A percentile compares a stretch with the other conserved stretches of the same genome.
Conservation (phyloP, 257 asterid species). For the Catharanthus roseus region DNA sequence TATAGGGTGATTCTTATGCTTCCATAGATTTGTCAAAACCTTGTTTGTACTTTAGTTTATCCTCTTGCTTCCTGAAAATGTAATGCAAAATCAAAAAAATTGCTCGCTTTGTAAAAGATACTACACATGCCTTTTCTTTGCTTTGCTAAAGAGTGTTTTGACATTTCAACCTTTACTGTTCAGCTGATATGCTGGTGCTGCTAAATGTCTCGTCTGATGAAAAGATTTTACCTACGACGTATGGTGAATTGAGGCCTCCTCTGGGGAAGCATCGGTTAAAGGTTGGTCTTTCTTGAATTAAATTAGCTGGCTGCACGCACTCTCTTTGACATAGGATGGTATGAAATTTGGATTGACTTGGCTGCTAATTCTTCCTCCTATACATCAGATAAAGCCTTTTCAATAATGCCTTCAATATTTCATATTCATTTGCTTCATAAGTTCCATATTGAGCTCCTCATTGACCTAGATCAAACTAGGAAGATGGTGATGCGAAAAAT, state of each 20-base stretch:
- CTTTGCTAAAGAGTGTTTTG: background rate
- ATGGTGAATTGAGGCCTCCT: conserved; percentile 95
- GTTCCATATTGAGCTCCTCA: background rate
- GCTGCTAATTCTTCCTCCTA: background rate
- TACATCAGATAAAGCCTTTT: background rate
- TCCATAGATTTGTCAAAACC: background rate
- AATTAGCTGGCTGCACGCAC: background rate
- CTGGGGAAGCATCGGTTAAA: conserved; percentile 92
- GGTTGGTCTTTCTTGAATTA: conserved; percentile 36
- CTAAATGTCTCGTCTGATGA: conserved; percentile 73
- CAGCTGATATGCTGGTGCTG: conserved; percentile 78
- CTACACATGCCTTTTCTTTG: background rate
- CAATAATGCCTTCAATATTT: background rate
- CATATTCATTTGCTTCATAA: background rate
- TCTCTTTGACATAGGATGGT: background rate
- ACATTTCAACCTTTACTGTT: conserved; percentile 10
- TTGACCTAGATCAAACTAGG: background rate
- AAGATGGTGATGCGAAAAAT: background rate
- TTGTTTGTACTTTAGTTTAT: background rate
- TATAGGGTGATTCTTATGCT: background rate
- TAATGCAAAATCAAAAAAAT: too few species aligned
- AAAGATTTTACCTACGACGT: conserved; percentile 66
- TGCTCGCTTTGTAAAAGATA: background rate
- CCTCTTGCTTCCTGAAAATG: background rate
- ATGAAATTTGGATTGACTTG: too few species aligned